Conservation (phyloP, 1,139 yeast genomes). For the Hansenula sp. region DNA sequence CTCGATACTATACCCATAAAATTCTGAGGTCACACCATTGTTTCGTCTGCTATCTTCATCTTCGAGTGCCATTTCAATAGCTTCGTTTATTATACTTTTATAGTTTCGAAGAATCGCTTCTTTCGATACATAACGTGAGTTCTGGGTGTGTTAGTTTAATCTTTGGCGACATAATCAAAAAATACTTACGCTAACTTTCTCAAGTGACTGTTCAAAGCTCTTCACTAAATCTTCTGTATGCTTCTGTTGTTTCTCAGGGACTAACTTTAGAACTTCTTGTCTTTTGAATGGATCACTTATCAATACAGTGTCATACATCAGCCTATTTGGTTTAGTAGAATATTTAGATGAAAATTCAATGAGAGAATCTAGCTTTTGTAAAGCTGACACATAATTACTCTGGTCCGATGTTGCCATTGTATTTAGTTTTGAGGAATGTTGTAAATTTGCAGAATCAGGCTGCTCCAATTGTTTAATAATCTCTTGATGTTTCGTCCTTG, state of each 20-base stretch:
- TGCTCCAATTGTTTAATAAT: too few relatives aligned
- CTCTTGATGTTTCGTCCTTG: too few relatives aligned
- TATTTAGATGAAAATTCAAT: background rate
- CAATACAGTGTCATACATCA: background rate
- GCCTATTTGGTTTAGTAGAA: background rate
- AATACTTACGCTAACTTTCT: slow-evolving; percentile 1
- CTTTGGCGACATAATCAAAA: background rate
- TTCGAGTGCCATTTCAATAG: background rate
- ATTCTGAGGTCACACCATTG: background rate
- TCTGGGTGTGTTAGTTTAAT: background rate
- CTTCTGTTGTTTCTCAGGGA: background rate
- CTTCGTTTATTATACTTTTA: background rate
- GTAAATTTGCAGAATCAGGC: too few relatives aligned
- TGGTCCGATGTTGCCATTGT: background rate
- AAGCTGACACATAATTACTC: background rate
- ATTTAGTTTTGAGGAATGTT: too few relatives aligned
- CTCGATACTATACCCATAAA: background rate
- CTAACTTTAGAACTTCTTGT: background rate
- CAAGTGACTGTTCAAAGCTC: slow-evolving; percentile 3
- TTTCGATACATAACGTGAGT: background rate
- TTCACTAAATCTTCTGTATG: background rate
- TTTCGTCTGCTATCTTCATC: background rate
- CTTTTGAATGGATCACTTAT: background rate
- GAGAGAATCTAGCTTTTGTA: background rate
- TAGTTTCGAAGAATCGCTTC: background rate